A percentile compares a stretch with the other conserved stretches of the same genome.
Evolutionary conservation across 768 basidiomycete genomes (phyloP).

Genomic region (Calvatia gigantea): DNA sequence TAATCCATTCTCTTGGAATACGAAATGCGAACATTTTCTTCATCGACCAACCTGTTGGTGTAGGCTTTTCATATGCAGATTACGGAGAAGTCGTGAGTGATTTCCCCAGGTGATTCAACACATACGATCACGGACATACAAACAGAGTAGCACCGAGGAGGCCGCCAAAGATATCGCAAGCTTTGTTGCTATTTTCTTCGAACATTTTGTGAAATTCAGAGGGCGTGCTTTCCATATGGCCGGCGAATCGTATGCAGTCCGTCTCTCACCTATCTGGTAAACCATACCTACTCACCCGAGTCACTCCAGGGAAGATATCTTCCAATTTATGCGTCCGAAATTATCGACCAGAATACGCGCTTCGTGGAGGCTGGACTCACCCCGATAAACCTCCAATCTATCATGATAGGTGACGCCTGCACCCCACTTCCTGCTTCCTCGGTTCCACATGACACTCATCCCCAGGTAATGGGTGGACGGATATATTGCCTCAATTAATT

Average conservation of each 20-base stretch:
- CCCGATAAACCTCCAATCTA: conserved; percentile 60
- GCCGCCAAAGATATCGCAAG: conserved; percentile 68
- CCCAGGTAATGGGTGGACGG: conserved; percentile 63
- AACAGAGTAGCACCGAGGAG: conserved; percentile 61
- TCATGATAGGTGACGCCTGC: conserved; percentile 61
- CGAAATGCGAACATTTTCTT: conserved; percentile 62
- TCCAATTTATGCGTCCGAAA: conserved; percentile 70
- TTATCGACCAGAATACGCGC: conserved; percentile 66
- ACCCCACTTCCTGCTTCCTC: conserved; percentile 17
- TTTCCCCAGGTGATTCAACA: no score
- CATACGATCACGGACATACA: conserved; percentile 37
- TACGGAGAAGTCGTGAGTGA: conserved; percentile 59
- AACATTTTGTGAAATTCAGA: conserved; percentile 67
- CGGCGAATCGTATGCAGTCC: conserved; percentile 67
- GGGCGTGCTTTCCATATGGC: conserved; percentile 62
- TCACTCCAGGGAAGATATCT: conserved; percentile 61
- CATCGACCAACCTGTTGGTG: conserved; percentile 60
- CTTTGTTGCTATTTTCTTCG: conserved; percentile 71
- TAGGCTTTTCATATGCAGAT: conserved; percentile 63
- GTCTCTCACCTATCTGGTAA: conserved; percentile 30
- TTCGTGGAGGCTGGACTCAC: conserved; percentile 49
- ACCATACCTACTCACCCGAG: no score
- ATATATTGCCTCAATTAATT: conserved; percentile 40
- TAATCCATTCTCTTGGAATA: conserved; percentile 66
- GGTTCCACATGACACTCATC: neutral